Conservation (phyloP, 306 rosid species). For the Psophocarpus tetragonolobus region DNA sequence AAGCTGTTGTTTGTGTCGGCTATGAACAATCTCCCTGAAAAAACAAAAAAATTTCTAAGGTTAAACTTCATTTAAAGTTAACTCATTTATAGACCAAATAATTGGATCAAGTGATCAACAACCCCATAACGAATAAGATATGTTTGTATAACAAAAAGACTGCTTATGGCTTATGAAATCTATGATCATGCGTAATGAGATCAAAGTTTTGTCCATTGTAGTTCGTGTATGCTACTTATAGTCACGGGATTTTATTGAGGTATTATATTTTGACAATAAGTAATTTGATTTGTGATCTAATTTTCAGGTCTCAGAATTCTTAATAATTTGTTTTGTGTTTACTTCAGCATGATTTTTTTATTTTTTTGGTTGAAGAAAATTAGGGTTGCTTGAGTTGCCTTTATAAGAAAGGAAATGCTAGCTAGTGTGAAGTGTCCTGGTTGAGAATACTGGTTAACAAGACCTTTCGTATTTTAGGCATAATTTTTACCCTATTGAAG, state of each 20-base stretch:
- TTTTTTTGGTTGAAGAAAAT: background rate
- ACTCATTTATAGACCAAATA: background rate
- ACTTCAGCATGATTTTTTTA: background rate
- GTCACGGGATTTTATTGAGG: background rate
- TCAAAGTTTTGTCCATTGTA: background rate
- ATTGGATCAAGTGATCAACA: conserved; percentile 23
- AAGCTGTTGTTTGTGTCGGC: conserved; percentile 94
- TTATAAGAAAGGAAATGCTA: too few relatives aligned
- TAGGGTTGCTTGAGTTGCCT: background rate
- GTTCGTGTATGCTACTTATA: background rate
- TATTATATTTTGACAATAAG: background rate
- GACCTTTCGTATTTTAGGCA: too few relatives aligned
- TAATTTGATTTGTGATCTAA: conserved; percentile 1
- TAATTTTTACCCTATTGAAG: too few relatives aligned
- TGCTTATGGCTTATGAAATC: background rate
- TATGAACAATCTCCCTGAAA: conserved; percentile 77
- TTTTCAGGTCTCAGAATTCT: background rate
- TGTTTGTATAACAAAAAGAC: conserved; percentile 2
- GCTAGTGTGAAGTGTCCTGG: too few relatives aligned
- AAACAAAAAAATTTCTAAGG: conserved; percentile 15
- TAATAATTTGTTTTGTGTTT: background rate
- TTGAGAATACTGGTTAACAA: too few relatives aligned
- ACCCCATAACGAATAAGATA: conserved; percentile 19
- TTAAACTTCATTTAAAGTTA: background rate
- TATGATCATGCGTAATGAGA: background rate